Evolutionary conservation across 108 stramenopile genomes (phyloP).

Genomic region (Pseudonitzschia multistriata): DNA sequence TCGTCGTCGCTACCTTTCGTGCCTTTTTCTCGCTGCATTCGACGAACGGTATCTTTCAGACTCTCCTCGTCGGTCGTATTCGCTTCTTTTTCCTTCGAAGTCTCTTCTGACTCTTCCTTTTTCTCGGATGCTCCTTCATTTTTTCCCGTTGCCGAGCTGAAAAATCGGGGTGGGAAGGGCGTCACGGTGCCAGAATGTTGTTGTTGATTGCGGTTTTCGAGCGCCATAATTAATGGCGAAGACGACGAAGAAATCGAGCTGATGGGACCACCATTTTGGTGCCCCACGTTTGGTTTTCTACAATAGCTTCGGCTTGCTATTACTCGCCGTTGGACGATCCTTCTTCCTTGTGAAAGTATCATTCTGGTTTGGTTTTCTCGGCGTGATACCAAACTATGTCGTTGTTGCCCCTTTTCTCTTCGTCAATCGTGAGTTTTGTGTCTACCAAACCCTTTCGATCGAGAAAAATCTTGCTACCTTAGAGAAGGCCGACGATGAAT

Average conservation of each 20-base stretch:
- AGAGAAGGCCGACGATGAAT: not conserved
- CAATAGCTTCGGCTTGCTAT: not conserved
- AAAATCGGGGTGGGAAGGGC: not conserved
- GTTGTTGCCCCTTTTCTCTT: not conserved
- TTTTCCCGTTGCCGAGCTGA: not conserved
- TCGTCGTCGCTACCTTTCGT: not conserved
- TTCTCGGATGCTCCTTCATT: constrained; percentile 3
- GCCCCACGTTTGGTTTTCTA: not conserved
- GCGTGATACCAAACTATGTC: not conserved
- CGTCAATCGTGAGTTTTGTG: not conserved
- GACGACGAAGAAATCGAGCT: constrained; percentile 12
- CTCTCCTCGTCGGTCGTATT: constrained; percentile 8
- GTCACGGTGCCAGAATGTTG: not conserved
- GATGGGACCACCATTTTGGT: not conserved
- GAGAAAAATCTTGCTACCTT: no score
- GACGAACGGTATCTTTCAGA: constrained; percentile 33
- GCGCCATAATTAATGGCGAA: not conserved
- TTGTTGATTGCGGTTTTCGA: not conserved
- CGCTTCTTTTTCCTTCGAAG: not conserved
- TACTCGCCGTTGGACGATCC: not conserved
- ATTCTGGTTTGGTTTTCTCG: not conserved
- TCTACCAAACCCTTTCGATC: not conserved
- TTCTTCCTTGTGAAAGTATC: constrained; percentile 13
- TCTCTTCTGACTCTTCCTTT: not conserved
- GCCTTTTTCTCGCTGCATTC: constrained; percentile 27